These are phyloP conservation scores for Cryphonectria nitschkei DNA, from an alignment of 2,329 filamentous ascomycete species.

Conservation along the genomic window DNA sequence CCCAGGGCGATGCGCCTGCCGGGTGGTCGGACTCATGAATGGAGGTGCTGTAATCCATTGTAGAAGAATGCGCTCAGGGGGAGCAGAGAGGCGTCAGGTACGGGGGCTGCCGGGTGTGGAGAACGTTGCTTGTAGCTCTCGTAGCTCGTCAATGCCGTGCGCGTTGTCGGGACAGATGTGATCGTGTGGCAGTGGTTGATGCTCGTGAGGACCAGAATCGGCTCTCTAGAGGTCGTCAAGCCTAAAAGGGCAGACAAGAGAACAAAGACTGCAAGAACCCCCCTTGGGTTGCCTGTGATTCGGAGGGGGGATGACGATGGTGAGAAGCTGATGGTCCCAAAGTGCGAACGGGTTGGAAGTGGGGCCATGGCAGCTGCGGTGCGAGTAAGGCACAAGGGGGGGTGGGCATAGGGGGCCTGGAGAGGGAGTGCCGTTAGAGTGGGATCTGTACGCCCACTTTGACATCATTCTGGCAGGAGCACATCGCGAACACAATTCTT, in stretches of 20 bases:
- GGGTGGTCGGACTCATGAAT: slow-evolving; percentile 59
- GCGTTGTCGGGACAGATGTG: slow-evolving; percentile 3
- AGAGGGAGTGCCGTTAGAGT: slow-evolving; percentile 12
- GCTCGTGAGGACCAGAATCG: neutral
- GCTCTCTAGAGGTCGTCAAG: neutral
- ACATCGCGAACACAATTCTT: too few relatives aligned
- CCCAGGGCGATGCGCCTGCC: slow-evolving; percentile 59
- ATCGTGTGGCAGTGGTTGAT: neutral
- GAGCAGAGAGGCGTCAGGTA: slow-evolving; percentile 1
- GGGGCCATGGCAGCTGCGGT: neutral
- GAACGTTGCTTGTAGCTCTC: slow-evolving; percentile 31
- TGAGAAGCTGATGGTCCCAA: slow-evolving; percentile 18
- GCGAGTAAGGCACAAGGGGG: slow-evolving; percentile 1
- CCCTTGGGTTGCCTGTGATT: neutral
- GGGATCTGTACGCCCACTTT: neutral
- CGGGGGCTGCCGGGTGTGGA: slow-evolving; percentile 15
- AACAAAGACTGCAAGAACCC: slow-evolving; percentile 6
- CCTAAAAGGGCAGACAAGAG: slow-evolving; percentile 5
- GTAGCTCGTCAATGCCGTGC: slow-evolving; percentile 10
- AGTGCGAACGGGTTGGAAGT: slow-evolving; percentile 9
- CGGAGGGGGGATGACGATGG: slow-evolving; percentile 21
- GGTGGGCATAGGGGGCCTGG: neutral
- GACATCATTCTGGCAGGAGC: neutral
- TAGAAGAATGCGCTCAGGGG: neutral
- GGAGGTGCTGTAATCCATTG: slow-evolving; percentile 63